Evolutionary conservation across 345 rosid genomes (phyloP).

Genomic region (Corchorus olitorius): DNA sequence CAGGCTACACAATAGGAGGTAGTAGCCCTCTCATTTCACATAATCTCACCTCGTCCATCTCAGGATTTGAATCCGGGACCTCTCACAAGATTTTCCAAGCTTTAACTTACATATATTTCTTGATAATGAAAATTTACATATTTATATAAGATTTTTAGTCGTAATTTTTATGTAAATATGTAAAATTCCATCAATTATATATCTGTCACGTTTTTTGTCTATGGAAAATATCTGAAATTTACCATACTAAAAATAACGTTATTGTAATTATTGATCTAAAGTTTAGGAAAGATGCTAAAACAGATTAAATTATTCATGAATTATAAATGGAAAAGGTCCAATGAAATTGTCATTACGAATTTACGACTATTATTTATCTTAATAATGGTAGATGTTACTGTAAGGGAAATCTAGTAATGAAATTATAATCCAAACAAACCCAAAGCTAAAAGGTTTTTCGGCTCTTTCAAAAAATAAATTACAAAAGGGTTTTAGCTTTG

Average conservation of each 20-base stretch:
- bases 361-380: background rate
- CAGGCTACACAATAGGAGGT: too few species aligned
- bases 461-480: background rate
- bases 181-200: background rate
- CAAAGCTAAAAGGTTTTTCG: too few species aligned
- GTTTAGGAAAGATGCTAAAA: background rate
- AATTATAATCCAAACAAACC: background rate
- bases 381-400: background rate
- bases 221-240: too few species aligned
- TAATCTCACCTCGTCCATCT: too few species aligned
- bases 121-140: background rate
- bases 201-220: too few species aligned
- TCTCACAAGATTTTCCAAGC: too few species aligned
- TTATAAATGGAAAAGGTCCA: background rate
- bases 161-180: too few species aligned
- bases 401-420: background rate
- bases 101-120: too few species aligned
- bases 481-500: background rate
- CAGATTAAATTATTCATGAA: background rate
- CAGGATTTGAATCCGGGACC: too few species aligned
- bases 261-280: background rate
- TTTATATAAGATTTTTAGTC: too few species aligned
- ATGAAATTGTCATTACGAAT: background rate
- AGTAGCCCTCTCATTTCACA: too few species aligned
- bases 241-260: too few species aligned